Base-by-base conservation (phyloP, 306 rosid genomes). In the Prunus campanulata region DNA sequence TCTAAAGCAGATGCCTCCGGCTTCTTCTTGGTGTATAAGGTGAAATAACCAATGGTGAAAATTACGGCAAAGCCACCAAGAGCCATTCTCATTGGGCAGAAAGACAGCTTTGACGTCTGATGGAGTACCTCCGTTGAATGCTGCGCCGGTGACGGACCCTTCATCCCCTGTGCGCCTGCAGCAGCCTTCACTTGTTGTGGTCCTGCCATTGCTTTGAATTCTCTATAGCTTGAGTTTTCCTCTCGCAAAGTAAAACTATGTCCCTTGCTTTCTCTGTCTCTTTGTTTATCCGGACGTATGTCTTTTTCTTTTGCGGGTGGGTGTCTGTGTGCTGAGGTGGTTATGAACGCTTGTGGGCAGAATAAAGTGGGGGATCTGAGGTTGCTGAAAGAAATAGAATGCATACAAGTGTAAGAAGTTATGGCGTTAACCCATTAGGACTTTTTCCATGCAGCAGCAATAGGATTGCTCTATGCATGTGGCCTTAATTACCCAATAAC, bases 1-100 rank as follows among this genome's bases (percentile, higher is more conserved):
- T 90, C 93, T 42, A 82, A 13, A 2, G 93, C 90, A 10, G 93
- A 83, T 46, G 96, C 93, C 78, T 90, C 93, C 0, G 91, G 93
- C 84, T 88, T 88, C 85, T 90, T 90, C 71, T 85, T 87, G 78
- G 88, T 68, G 84, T 85, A 86, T 48, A 90, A 82, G 8, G 88
- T 84, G 0, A 82, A 54, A 77, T 80, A 90, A 46, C 86, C 91
- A 1, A 90, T n/a, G 20, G 85, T 83, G 44, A 79, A 27, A 2
- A 84, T 76, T 13, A 80, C 75, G 27, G 86, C 96, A 50, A 90
- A 83, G 2, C 96, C 93, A 0, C 82, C 91, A 25, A 85, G 24
- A 11, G 90, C 93, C 90, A 88, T 74, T 79, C 77, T 88, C 84
- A 85, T 57, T 11, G 89, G 93, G 79, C 87, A 27, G 9, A 8